Evolutionary conservation across 2,329 filamentous ascomycete genomes (phyloP), one percentile per base, ranked within the genome.

Genomic region (Penicillium italicum): DNA sequence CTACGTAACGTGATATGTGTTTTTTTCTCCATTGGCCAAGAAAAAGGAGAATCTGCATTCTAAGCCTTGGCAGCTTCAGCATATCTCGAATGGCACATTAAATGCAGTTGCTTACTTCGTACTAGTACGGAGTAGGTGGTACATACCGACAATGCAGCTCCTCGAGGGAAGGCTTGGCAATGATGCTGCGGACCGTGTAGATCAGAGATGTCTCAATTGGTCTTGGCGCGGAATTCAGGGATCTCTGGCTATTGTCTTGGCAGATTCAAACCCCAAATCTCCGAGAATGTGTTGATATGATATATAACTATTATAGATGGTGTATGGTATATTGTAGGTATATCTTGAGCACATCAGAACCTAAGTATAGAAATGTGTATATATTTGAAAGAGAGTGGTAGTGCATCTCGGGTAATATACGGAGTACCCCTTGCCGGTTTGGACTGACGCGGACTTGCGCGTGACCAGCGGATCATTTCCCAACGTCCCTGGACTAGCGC

Each of bases 401-500:
- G n/a, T n/a, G n/a, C n/a, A 36, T 10, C 18, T 18, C 22, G 38
- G 22, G 22, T 41, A 26, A 41, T 41, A 41, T 41, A n/a, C n/a
- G n/a, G n/a, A n/a, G n/a, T n/a, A n/a, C n/a, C 24, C 42, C 46
- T 49, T 49, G 26, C 20, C 44, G 16, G 26, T 28, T 45, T 33
- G 41, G 47, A 53, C 58, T 50, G 55, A 58, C 40, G 58, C 52
- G 46, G 49, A 47, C 24, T 34, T 52, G 50, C 63, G 58, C 62
- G 63, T 65, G 63, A 65, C 62, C 58, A 42, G 61, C 52, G 58
- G 62, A 62, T 65, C 62, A 50, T 55, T 50, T 50, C 46, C 46
- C 33, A 54, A 54, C 45, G 45, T 47, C 16, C 20, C 18, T 9
- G 14, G 20, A 22, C 30, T 30, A 38, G n/a, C 24, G 34, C 12